Evolutionary conservation across 202 grass and related monocot genomes (phyloP), one percentile per base, ranked within the genome.

Genomic region (Carex arenaria): DNA sequence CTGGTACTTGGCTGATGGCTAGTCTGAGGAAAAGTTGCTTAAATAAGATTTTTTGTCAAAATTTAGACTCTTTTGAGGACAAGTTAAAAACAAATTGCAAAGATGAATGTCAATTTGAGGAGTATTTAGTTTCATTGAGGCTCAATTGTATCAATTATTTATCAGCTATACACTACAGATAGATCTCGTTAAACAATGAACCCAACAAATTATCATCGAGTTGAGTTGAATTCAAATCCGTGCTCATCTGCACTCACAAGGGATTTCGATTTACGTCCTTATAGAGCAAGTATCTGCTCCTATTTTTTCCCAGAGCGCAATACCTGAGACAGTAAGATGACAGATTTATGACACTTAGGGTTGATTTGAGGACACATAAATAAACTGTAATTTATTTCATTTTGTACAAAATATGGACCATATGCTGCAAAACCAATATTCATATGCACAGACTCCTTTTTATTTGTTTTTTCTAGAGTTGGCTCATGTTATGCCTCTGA

Each of bases 251-350:
- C 14, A 71, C 23, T 87, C 72, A 86, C 78, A 98, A 78, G 52
- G 89, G 93, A 88, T 98, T 89, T 67, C 93, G 89, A 43, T 98
- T 95, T 65, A 98, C 91, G 87, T 95, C 96, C 86, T 98, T 98
- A 85, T 98, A 98, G 66, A 98, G 72, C 88, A 98, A 88, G 61
- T 98, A 98, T 61, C 93, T 93, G 11, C 89, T 78, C 74, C 80
- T 90, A 62, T 88, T 91, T 88, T 98, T 98, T 64, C 95, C 96
- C 84, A 95, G 89, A 31, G 91, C 93, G 8, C 90, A 87, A 59
- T 98, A 98, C 96, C 96, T 98, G 80, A 83, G 84, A 85, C 80
- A 81, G 47, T 72, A 86, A 77, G 22, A 31, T 13, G 83, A 67
- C 30, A 81, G 14, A 34, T 22, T 60, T 86, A 66, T 90, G 75